Evolutionary conservation across 2,329 filamentous ascomycete species (phyloP), one percentile per base, ranked within the genome.

Genomic region (Colletotrichum liaoningense): DNA sequence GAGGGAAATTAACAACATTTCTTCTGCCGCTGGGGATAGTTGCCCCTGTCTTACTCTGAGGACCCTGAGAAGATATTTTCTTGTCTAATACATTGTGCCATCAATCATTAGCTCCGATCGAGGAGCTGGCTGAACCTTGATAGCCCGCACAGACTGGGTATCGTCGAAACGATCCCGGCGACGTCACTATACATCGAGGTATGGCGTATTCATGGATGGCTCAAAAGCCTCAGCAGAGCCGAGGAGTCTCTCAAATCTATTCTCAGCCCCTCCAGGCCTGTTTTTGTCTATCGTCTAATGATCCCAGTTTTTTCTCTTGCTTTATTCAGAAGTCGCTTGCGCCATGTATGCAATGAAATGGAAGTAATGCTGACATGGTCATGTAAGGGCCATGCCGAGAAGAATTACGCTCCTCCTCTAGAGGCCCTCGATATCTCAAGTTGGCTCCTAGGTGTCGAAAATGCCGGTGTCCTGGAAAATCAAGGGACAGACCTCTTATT

Each of bases 311-410:
- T 38, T 38, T 19, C 28, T 35, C 5, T 26, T 12, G 14, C 24
- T 19, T 33, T 33, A 26, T 24, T 19, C 28, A 9, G 52, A 63
- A n/a, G 26, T 24, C 57, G 57, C 57, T 60, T 26, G 35, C 57
- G 57, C 57, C 57, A 60, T 60, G 57, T 59, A 59, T 59, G 57
- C 28, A 38, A 59, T 42, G 57, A 38, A 59, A 59, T 16, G 19
- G n/a, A 24, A 52, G n/a, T 24, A 11, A 9, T 22, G 12, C 6
- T 19, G 28, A 24, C 59, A 33, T 5, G 14, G 16, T 26, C 28
- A 24, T 38, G 24, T 30, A 4, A 6, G 19, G 8, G 42, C 19
- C 19, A 3, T 14, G 8, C 42, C 42, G 19, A 19, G 8, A 46
- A 46, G 16, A 19, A 46, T 46, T 46, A 46, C 42, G 6, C 16